phyloP scores from a whole-genome alignment of 805 yeast genomes.

The Nakazawaea sp. region DNA sequence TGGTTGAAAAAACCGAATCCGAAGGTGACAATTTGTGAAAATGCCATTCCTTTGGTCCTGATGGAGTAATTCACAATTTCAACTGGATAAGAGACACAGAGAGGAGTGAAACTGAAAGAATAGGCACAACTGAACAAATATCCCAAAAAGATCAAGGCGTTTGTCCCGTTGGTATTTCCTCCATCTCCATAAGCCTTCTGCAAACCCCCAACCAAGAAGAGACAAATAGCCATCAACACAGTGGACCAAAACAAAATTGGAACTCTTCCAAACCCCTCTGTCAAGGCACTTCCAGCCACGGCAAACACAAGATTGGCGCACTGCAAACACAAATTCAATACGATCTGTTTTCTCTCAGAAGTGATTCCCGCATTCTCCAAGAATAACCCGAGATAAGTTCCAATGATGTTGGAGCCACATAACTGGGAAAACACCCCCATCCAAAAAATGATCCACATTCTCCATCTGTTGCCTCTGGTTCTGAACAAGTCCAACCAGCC shows the following conservation, averaged over 20 bases:
- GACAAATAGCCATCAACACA: constrained; percentile 18
- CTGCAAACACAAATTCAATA: constrained; percentile 21
- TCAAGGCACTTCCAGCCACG: constrained; percentile 17
- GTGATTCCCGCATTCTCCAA: constrained; percentile 19
- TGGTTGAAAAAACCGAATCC: constrained; percentile 20
- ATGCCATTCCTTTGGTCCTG: constrained; percentile 22
- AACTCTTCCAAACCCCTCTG: constrained; percentile 20
- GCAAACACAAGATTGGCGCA: constrained; percentile 18
- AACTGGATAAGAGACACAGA: constrained; percentile 20
- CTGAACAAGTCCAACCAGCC: constrained; percentile 19
- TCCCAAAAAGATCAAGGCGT: constrained; percentile 19
- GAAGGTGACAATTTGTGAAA: constrained; percentile 18
- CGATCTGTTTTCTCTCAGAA: constrained; percentile 17
- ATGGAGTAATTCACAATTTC: constrained; percentile 19
- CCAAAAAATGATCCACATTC: constrained; percentile 21
- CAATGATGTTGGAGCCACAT: constrained; percentile 20
- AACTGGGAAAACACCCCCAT: constrained; percentile 22
- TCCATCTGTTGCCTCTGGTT: constrained; percentile 17
- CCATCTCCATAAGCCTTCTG: constrained; percentile 17
- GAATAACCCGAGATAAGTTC: constrained; percentile 28
- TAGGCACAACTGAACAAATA: constrained; percentile 19
- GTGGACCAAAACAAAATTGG: constrained; percentile 18
- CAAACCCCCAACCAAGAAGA: constrained; percentile 21
- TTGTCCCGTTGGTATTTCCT: constrained; percentile 14
- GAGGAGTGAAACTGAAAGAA: constrained; percentile 20